These are phyloP conservation scores for Nicotiana otophora DNA, from an alignment of 257 asterid genomes.

Conservation along the genomic window DNA sequence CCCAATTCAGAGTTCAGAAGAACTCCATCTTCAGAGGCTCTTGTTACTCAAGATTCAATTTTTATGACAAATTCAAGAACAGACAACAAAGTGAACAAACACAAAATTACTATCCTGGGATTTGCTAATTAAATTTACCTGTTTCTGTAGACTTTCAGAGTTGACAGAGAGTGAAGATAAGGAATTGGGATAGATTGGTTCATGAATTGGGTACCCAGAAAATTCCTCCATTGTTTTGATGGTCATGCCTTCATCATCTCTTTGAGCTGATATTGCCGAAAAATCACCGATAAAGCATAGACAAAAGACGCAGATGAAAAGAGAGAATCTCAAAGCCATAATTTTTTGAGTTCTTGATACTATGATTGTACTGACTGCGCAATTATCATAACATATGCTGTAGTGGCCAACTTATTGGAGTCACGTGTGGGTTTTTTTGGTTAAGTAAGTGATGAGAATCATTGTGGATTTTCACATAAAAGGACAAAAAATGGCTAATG, in stretches of 20 bases:
- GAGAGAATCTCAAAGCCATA: slow-evolving; percentile 33
- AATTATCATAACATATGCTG: not conserved
- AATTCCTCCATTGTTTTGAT: slow-evolving; percentile 76
- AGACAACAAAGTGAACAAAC: not conserved
- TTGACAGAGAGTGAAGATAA: slow-evolving; percentile 59
- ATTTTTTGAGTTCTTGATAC: not conserved
- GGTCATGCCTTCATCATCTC: slow-evolving; percentile 34
- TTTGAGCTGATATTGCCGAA: slow-evolving; percentile 27
- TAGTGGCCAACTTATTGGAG: not conserved
- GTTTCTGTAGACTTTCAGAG: slow-evolving; percentile 44
- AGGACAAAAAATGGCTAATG: not conserved
- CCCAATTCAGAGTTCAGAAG: not conserved
- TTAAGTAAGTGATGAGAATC: not conserved
- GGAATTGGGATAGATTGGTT: slow-evolving; percentile 35
- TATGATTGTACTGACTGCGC: not conserved
- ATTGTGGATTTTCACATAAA: not conserved
- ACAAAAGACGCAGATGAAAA: slow-evolving; percentile 15
- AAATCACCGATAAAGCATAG: slow-evolving; percentile 20
- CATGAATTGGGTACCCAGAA: slow-evolving; percentile 75
- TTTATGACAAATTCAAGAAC: slow-evolving; percentile 9
- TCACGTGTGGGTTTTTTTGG: not conserved
- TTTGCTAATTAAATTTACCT: slow-evolving; percentile 31
- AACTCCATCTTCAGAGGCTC: not conserved
- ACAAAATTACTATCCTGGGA: not conserved
- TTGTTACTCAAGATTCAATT: slow-evolving; percentile 21